These are phyloP conservation scores for Penicillium argentinense DNA, from an alignment of 495 filamentous ascomycete species.

Conservation along the genomic window DNA sequence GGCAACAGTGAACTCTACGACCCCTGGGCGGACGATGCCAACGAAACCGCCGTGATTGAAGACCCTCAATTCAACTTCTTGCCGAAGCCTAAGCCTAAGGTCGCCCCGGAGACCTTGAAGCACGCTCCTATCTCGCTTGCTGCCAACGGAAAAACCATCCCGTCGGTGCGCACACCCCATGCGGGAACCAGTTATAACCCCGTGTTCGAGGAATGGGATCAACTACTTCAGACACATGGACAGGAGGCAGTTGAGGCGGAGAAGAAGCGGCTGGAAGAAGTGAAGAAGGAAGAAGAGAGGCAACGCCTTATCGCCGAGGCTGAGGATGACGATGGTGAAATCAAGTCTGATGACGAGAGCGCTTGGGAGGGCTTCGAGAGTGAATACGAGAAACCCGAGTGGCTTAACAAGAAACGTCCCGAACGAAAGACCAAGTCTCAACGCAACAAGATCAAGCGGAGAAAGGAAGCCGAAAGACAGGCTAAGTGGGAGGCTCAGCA, in stretches of 20 bases:
- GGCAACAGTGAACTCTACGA: slow-evolving; percentile 63
- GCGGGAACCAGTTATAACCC: slow-evolving; percentile 93
- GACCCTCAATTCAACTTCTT: slow-evolving; percentile 61
- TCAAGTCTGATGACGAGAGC: slow-evolving; percentile 79
- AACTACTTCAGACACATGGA: slow-evolving; percentile 69
- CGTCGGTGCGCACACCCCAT: slow-evolving; percentile 74
- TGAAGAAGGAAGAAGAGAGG: slow-evolving; percentile 60
- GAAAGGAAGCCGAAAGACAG: slow-evolving; percentile 80
- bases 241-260: slow-evolving; percentile 78
- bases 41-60: slow-evolving; percentile 38
- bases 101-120: slow-evolving; percentile 73
- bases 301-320: slow-evolving; percentile 55
- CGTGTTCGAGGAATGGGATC: slow-evolving; percentile 76
- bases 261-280: slow-evolving; percentile 68
- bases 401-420: slow-evolving; percentile 67
- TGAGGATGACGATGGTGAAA: slow-evolving; percentile 63
- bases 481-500: slow-evolving; percentile 68
- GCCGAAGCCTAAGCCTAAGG: slow-evolving; percentile 59
- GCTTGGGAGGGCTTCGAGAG: slow-evolving; percentile 85
- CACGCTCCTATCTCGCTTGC: slow-evolving; percentile 76
- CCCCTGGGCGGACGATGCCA: slow-evolving; percentile 65
- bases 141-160: slow-evolving; percentile 71
- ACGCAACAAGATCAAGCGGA: slow-evolving; percentile 79
- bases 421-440: slow-evolving; percentile 83
- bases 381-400: slow-evolving; percentile 61